Conservation (phyloP, 768 basidiomycete species). For the Tephrocybe sp. region DNA sequence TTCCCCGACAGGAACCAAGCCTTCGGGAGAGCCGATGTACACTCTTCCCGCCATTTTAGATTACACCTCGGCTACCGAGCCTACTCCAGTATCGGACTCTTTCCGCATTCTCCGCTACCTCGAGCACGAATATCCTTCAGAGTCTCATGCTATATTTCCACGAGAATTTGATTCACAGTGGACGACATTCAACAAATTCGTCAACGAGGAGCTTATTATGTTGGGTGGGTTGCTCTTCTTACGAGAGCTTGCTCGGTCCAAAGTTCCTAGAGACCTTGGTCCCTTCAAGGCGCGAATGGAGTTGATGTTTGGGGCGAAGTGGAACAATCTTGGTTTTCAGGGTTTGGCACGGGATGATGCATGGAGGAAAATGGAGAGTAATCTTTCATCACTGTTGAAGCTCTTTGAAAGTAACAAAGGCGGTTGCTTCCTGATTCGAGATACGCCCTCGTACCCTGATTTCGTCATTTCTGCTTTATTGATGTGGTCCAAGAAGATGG, state of each 20-base stretch:
- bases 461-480: conserved; percentile 25
- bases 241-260: conserved; percentile 21
- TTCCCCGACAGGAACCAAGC: conserved; percentile 25
- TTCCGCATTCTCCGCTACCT: conserved; percentile 36
- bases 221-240: conserved; percentile 20
- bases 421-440: conserved; percentile 21
- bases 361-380: conserved; percentile 21
- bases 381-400: conserved; percentile 13
- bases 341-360: conserved; percentile 23
- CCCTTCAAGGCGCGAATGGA: conserved; percentile 19
- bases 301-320: conserved; percentile 15
- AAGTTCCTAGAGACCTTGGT: conserved; percentile 20
- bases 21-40: conserved; percentile 26
- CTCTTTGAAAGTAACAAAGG: conserved; percentile 12
- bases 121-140: conserved; percentile 27
- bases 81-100: conserved; percentile 31
- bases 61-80: conserved; percentile 18
- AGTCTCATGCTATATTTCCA: conserved; percentile 20
- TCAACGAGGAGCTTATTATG: conserved; percentile 14
- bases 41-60: conserved; percentile 33
- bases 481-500: conserved; percentile 21
- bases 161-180: conserved; percentile 21
- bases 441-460: conserved; percentile 23
- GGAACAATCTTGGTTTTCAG: conserved; percentile 21
- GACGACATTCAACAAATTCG: conserved; percentile 21